Conservation (phyloP, 345 rosid genomes). For the Gossypium rotundifolium region DNA sequence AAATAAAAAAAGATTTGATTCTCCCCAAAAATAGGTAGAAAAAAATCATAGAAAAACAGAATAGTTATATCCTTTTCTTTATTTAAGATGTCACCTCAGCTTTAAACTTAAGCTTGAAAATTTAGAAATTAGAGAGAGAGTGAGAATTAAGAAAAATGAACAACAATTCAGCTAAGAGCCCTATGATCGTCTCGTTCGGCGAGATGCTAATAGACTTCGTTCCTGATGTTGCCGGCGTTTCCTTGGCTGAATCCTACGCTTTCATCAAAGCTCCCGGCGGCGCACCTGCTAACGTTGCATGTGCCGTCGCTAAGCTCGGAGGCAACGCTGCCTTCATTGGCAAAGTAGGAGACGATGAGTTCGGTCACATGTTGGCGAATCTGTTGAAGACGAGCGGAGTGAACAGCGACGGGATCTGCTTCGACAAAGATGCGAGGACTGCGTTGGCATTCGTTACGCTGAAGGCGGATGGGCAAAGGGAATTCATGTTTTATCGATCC, state of each 20-base stretch:
- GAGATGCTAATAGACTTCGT: constrained; percentile 81
- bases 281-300: constrained; percentile 74
- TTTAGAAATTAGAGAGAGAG: too few relatives aligned
- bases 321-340: constrained; percentile 62
- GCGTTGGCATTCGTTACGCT: constrained; percentile 66
- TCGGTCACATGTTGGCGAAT: constrained; percentile 62
- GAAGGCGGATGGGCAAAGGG: constrained; percentile 56
- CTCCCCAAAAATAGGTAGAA: not conserved
- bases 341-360: constrained; percentile 71
- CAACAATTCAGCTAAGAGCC: not conserved
- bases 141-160: not conserved
- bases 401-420: constrained; percentile 50
- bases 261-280: constrained; percentile 78
- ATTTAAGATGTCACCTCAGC: not conserved
- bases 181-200: constrained; percentile 44
- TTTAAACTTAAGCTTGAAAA: not conserved
- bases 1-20: too few relatives aligned
- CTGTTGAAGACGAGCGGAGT: constrained; percentile 53
- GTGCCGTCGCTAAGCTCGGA: constrained; percentile 66
- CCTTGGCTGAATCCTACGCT: constrained; percentile 58
- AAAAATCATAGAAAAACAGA: not conserved
- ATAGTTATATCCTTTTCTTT: too few relatives aligned
- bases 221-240: constrained; percentile 59
- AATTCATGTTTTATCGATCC: constrained; percentile 68
- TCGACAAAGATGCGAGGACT: constrained; percentile 52